Percentiles rank a stretch among this genome's conserved stretches.
Conservation (phyloP, 2,329 filamentous ascomycete species). For the Samsoniella hepiali region DNA sequence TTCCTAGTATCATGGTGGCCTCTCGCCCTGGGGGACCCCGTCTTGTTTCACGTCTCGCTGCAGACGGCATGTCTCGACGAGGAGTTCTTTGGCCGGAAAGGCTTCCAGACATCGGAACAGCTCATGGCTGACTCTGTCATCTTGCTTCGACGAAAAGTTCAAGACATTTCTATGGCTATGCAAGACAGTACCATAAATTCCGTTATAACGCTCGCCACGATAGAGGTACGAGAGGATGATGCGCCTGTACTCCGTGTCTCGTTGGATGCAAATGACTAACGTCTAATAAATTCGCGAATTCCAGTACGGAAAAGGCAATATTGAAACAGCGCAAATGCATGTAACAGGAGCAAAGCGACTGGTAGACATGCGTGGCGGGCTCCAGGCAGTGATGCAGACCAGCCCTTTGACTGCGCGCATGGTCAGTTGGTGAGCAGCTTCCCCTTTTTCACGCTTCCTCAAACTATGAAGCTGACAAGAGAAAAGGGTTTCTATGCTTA, state of each 20-base stretch:
- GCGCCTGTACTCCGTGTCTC: too few relatives aligned
- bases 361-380: slow-evolving; percentile 49
- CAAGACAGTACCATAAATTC: slow-evolving; percentile 56
- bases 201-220: slow-evolving; percentile 55
- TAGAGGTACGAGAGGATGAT: slow-evolving; percentile 43
- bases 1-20: slow-evolving; percentile 61
- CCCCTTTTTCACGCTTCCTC: neutral
- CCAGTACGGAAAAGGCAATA: slow-evolving; percentile 53
- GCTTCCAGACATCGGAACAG: slow-evolving; percentile 51
- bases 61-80: slow-evolving; percentile 57
- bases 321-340: slow-evolving; percentile 43
- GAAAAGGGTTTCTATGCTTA: slow-evolving; percentile 54
- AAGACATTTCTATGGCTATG: slow-evolving; percentile 43
- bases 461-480: neutral
- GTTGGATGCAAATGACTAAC: neutral
- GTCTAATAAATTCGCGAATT: neutral
- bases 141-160: slow-evolving; percentile 48
- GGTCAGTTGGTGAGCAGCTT: slow-evolving; percentile 46
- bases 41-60: slow-evolving; percentile 56
- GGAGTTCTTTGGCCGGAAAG: slow-evolving; percentile 48
- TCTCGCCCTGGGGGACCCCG: slow-evolving; percentile 51
- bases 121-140: slow-evolving; percentile 57
- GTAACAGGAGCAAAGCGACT: slow-evolving; percentile 48
- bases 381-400: slow-evolving; percentile 43
- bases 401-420: slow-evolving; percentile 54